Conservation (phyloP, 257 asterid species). For the Voacanga thouarsii region DNA sequence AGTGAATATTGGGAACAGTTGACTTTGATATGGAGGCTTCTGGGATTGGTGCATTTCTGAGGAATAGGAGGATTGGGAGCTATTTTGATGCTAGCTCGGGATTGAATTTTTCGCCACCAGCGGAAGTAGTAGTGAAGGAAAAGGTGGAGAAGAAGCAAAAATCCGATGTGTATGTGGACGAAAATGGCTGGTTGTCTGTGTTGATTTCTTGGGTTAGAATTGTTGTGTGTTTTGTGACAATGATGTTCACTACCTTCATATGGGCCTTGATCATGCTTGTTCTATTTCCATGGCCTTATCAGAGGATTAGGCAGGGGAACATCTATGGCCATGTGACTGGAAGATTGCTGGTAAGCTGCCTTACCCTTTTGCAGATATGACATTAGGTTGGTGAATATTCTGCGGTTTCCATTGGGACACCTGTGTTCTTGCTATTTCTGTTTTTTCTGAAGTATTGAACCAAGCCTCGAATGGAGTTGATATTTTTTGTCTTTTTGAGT, state of each 20-base stretch:
- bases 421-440: not conserved
- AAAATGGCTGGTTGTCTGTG: conserved; percentile 27
- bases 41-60: conserved; percentile 21
- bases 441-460: not conserved
- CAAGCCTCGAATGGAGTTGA: not conserved
- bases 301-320: conserved; percentile 47
- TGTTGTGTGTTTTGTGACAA: conserved; percentile 30
- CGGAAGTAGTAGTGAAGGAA: conserved; percentile 17
- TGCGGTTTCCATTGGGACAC: not conserved
- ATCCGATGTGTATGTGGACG: conserved; percentile 16
- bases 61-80: conserved; percentile 35
- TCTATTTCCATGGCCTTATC: conserved; percentile 50
- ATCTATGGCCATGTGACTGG: conserved; percentile 49
- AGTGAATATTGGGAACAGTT: not conserved
- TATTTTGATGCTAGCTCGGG: conserved; percentile 22
- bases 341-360: conserved; percentile 34
- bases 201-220: conserved; percentile 43
- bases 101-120: not conserved
- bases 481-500: not conserved
- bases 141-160: conserved; percentile 9
- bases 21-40: conserved; percentile 29
- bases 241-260: conserved; percentile 38
- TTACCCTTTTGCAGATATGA: not conserved
- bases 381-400: not conserved
- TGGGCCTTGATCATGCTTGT: conserved; percentile 45